Base-by-base conservation (phyloP, 2,329 filamentous ascomycete genomes). In the Epichloe amarillans region DNA sequence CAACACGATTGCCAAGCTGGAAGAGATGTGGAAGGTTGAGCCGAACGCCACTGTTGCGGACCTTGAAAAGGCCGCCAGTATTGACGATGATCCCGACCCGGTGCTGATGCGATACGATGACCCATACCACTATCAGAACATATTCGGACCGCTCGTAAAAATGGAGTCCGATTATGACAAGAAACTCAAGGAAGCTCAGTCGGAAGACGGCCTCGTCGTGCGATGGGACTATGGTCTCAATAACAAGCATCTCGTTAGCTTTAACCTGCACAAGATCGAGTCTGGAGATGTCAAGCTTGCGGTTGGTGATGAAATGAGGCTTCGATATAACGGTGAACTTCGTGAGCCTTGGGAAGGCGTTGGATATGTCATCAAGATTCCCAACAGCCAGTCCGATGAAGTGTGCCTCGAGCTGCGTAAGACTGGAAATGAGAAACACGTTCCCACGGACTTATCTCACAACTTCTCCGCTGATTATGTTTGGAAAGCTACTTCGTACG, bases 121-220 rank as follows among this genome's bases (percentile, higher is more conserved):
- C 66, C 89, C 93, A 0, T 98, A 89, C 66, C 91, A 98, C 63
- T 98, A 98, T 61, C 93, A 98, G 69, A 98, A 97, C 62, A 93
- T 97, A 36, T 98, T 98, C 65, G 93, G 93, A 0, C 93, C 93
- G 0, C 75, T 98, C 14, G 94, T 98, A 61, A 98, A 97, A 73
- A 98, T 98, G 69, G 93, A 98, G 67, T 95, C 93, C 42, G 93
- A 98, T 69, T 98, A 98, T 64, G 93, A 98, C 68, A 91, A 94
- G 68, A 97, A 98, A 70, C 77, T 98, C 60, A 98, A 98, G 71
- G 93, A 98, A 66, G 89, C 91, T 0, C 93, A 98, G 66, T 95
- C 89, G 2, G 93, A 98, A 69, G 93, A 98, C 69, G 87, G 87
- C n/a, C 72, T 98, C 40, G 80, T 90, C 40, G 89, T 98, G 53